phyloP scores from a whole-genome alignment of 352 stramenopile species.

The Globisporangium polare region DNA sequence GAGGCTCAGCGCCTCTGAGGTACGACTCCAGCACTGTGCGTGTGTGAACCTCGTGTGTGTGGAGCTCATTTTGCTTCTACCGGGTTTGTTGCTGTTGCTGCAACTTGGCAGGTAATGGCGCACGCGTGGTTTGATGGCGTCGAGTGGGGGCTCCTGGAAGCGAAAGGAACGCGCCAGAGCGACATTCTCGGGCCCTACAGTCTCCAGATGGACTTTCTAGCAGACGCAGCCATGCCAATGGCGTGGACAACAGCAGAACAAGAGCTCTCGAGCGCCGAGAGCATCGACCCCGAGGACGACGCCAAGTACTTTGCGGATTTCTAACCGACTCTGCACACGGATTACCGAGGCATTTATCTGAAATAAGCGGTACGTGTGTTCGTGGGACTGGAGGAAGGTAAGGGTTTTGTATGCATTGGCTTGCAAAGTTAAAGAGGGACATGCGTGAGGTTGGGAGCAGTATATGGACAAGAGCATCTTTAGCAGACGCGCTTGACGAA shows the following conservation, averaged over 20 bases:
- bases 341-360: no score
- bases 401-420: neutral
- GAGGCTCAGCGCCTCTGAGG: conserved; percentile 37
- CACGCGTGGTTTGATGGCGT: conserved; percentile 63
- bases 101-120: conserved; percentile 33
- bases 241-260: neutral
- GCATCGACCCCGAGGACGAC: conserved; percentile 65
- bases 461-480: no score
- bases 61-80: neutral
- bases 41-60: neutral
- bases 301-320: conserved; percentile 71
- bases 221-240: neutral
- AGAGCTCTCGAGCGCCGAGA: conserved; percentile 59
- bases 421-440: neutral
- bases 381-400: neutral
- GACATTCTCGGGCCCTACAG: conserved; percentile 28
- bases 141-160: conserved; percentile 36
- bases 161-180: conserved; percentile 10
- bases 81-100: no score
- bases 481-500: conserved; percentile 28
- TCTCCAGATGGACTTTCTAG: conserved; percentile 28
- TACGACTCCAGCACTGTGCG: conserved; percentile 3
- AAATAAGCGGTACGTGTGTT: neutral
- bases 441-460: conserved; percentile 7
- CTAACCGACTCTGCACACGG: no score